Evolutionary conservation across 2,329 filamentous ascomycete species (phyloP), one percentile per base, ranked within the genome.

Genomic region (Seiridium unicorne): DNA sequence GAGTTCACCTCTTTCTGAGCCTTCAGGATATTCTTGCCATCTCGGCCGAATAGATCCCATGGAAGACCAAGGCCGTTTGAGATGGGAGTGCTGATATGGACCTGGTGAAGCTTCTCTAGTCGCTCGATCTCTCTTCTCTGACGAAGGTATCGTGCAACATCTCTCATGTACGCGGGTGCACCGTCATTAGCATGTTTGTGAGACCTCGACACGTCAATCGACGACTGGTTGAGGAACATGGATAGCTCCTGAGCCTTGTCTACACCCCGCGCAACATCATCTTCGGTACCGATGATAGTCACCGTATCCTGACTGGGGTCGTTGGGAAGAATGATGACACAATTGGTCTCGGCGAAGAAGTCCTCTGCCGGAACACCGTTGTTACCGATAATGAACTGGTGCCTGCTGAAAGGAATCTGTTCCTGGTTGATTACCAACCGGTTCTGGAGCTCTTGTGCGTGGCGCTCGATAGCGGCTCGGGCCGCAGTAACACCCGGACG

Each of bases 321-420:
- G 34, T 82, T 82, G 6, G 92, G 94, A 51, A 98, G 77, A 60
- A 98, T 85, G 61, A 98, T 89, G 48, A 90, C 86, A 75, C 95
- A 99, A 63, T 94, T 94, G 60, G 95, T 98, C 70, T 97, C 87
- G 51, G 88, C 84, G 65, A 97, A 87, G 80, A 99, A 97, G 51
- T 97, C 87, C 60, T 97, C 87, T 40, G 92, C 81, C 18, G 91
- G 88, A 63, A 91, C 84, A 62, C 91, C 93, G 63, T 89, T 85
- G 63, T 94, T 88, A 56, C 94, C 94, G 64, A 97, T 88, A 70
- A 99, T 95, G 80, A 97, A 98, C 73, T 96, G 93, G 73, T 98
- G 95, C 56, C 92, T 88, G 54, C 92, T 92, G 63, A 89, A 89
- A 74, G 94, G 90, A 67, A 98, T 92, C 5, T 89, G 85, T 47